Evolutionary conservation across 2,329 filamentous ascomycete genomes (phyloP), one percentile per base, ranked within the genome.

Genomic region (Teratosphaeria gauchensis): DNA sequence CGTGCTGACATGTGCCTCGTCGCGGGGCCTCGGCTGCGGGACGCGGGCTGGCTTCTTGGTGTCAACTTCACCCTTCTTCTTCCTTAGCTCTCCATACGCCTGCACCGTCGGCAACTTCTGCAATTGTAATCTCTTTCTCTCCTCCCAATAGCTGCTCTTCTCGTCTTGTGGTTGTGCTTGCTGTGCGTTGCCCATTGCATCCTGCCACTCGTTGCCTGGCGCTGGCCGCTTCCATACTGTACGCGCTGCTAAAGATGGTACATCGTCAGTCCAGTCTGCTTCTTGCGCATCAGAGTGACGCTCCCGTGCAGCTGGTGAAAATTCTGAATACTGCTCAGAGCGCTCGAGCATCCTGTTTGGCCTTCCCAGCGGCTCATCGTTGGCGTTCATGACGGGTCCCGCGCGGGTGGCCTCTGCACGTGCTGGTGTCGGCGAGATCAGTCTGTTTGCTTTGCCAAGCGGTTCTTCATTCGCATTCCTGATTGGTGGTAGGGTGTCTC

Each of bases 351-450:
- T 33, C 31, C 58, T 42, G 24, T 62, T 61, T n/a, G 58, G 56
- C 51, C 55, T 60, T 12, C 61, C 61, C 31, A 61, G 52, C 12
- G 59, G 59, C 54, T 35, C 16, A 31, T 33, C 19, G 33, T 61
- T 61, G n/a, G 54, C 56, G 48, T 58, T 58, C 28, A 35, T 9
- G 12, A n/a, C 28, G n/a, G 42, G 42, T 19, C 3, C 9, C 19
- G 42, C 8, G 3, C 9, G 5, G 42, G 16, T 19, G 28, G 21
- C 51, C 24, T 31, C 31, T 19, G 51, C 21, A 12, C 21, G 16
- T 53, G 51, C 12, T 53, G 51, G 51, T 14, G 4, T 31, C 24
- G 31, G 12, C 51, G 24, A 31, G 4, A n/a, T 19, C 42, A 48
- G 42, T 21, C 42, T 48, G 12, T 42, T 16, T 16, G 42, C 16